A percentile compares a stretch with the other conserved stretches of the same genome.
Evolutionary conservation across 2,329 filamentous ascomycete genomes (phyloP).

Genomic region (Nothopassalora personata): DNA sequence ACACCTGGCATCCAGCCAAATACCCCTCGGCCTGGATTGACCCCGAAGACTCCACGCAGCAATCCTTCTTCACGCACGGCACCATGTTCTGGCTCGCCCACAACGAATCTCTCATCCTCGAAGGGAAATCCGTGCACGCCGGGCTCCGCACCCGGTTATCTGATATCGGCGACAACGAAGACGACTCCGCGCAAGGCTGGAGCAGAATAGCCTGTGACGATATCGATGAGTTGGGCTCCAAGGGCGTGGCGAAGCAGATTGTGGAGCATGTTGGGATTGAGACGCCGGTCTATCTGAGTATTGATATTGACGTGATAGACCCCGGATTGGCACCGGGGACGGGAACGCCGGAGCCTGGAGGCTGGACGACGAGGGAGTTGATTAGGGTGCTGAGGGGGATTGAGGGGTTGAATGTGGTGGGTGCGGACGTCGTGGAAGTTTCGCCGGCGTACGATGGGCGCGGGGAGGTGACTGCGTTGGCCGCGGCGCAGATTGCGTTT

Average conservation of each 20-base stretch:
- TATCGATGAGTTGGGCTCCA: constrained; percentile 73
- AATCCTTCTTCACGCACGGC: constrained; percentile 77
- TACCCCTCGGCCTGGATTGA: constrained; percentile 72
- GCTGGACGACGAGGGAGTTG: constrained; percentile 84
- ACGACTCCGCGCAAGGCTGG: constrained; percentile 69
- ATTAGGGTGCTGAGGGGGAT: constrained; percentile 77
- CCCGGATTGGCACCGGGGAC: constrained; percentile 50
- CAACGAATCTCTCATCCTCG: constrained; percentile 71
- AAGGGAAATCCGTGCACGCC: constrained; percentile 71
- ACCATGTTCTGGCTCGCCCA: constrained; percentile 88
- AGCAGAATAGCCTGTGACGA: constrained; percentile 76
- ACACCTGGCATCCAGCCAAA: constrained; percentile 78
- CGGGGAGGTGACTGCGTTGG: constrained; percentile 75
- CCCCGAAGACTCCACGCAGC: constrained; percentile 48
- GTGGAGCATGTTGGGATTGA: constrained; percentile 66
- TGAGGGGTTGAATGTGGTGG: constrained; percentile 74
- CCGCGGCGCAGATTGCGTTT: constrained; percentile 76
- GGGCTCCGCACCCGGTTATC: constrained; percentile 73
- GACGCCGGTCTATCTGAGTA: constrained; percentile 61
- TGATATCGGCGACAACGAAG: constrained; percentile 64
- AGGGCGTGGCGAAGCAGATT: constrained; percentile 66
- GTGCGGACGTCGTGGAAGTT: constrained; percentile 86
- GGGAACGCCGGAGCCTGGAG: constrained; percentile 59
- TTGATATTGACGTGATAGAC: constrained; percentile 55
- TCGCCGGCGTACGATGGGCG: constrained; percentile 76